Conservation (phyloP, 148 eudicot genomes). For the Chenopodium suecicum region DNA sequence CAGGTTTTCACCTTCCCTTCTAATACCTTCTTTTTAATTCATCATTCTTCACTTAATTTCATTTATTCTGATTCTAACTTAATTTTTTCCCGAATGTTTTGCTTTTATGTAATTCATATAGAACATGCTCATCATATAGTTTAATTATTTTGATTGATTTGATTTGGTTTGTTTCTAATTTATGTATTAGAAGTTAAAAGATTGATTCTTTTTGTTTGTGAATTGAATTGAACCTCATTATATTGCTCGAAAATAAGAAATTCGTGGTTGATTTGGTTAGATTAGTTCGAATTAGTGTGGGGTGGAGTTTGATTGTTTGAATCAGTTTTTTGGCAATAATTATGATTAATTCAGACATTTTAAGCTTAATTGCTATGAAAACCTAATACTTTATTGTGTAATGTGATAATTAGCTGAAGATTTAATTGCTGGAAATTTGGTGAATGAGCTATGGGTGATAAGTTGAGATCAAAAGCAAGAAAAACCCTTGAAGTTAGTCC, state of each 20-base stretch:
- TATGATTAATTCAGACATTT: conserved; percentile 36
- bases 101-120: background rate
- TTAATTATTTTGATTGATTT: background rate
- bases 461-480: conserved; percentile 19
- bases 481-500: conserved; percentile 29
- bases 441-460: conserved; percentile 21
- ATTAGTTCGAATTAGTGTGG: background rate
- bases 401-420: conserved; percentile 36
- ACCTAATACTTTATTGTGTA: conserved; percentile 27
- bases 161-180: background rate
- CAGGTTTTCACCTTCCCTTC: background rate
- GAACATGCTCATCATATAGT: background rate
- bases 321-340: conserved; percentile 12
- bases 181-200: no score
- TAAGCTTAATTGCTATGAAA: conserved; percentile 31
- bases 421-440: conserved; percentile 34
- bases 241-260: background rate
- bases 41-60: no score
- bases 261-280: background rate
- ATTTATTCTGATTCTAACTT: no score
- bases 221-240: background rate
- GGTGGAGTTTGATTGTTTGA: no score
- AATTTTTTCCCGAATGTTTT: background rate
- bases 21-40: no score
- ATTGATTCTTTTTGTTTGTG: background rate